phyloP scores from a whole-genome alignment of 495 filamentous ascomycete genomes.

The Trichoderma parareesei region DNA sequence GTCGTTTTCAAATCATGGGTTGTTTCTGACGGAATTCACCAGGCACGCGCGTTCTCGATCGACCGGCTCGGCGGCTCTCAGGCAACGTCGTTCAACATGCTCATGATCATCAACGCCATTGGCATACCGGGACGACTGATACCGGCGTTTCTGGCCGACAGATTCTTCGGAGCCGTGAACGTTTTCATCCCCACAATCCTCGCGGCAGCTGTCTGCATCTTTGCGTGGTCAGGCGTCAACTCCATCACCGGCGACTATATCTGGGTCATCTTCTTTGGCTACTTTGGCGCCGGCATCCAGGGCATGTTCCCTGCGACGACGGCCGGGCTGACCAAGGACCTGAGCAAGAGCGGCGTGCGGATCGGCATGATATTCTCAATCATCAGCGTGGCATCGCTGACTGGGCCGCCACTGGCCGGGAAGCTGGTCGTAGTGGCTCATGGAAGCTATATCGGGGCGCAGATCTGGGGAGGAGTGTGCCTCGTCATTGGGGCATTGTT shows the following conservation, averaged over 20 bases:
- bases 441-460: constrained; percentile 54
- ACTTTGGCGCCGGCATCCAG: constrained; percentile 52
- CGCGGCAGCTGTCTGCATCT: constrained; percentile 33
- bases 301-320: constrained; percentile 55
- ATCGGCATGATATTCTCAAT: constrained; percentile 81
- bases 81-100: constrained; percentile 48
- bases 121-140: constrained; percentile 57
- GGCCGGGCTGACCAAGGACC: constrained; percentile 49
- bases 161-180: constrained; percentile 47
- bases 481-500: constrained; percentile 35
- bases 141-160: constrained; percentile 58
- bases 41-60: constrained; percentile 12
- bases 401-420: constrained; percentile 69
- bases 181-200: constrained; percentile 47
- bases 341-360: constrained; percentile 59
- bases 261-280: constrained; percentile 59
- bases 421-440: constrained; percentile 48
- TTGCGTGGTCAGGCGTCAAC: constrained; percentile 55
- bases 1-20: constrained; percentile 25
- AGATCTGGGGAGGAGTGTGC: constrained; percentile 50
- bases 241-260: constrained; percentile 44
- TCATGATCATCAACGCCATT: constrained; percentile 66
- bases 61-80: background rate
- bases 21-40: constrained; percentile 16
- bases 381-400: constrained; percentile 61